phyloP scores from a whole-genome alignment of 306 rosid species.

The Carpinus fangiana region DNA sequence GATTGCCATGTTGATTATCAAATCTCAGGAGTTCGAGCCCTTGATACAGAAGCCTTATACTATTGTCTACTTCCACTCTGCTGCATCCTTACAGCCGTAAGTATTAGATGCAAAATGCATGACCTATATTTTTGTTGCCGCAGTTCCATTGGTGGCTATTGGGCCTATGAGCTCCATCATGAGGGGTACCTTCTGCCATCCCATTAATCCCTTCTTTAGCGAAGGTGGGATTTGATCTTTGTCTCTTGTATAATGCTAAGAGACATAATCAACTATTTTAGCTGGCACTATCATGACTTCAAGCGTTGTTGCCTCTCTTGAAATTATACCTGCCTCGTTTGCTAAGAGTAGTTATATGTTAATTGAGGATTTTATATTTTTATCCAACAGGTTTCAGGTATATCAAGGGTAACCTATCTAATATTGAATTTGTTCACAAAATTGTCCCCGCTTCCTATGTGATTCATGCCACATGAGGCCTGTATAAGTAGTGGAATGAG shows the following conservation, averaged over 20 bases:
- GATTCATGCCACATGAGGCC: slow-evolving; percentile 14
- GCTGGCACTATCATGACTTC: background rate
- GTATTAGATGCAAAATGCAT: slow-evolving; percentile 32
- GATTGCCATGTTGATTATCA: slow-evolving; percentile 15
- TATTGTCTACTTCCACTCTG: slow-evolving; percentile 93
- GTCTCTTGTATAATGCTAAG: background rate
- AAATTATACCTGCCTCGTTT: background rate
- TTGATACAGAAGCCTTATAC: slow-evolving; percentile 90
- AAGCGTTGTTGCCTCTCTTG: background rate
- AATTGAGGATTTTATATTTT: background rate
- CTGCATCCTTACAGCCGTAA: slow-evolving; percentile 94
- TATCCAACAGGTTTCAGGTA: background rate
- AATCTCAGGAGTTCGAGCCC: slow-evolving; percentile 94
- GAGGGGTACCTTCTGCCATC: slow-evolving; percentile 7
- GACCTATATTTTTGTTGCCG: background rate
- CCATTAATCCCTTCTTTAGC: background rate
- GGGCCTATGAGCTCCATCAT: background rate
- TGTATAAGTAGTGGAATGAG: slow-evolving; percentile 4
- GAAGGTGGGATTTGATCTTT: background rate
- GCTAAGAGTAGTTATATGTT: background rate
- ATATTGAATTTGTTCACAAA: slow-evolving; percentile 7
- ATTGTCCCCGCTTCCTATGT: slow-evolving; percentile 7
- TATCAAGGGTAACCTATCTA: background rate
- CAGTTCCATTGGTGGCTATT: background rate
- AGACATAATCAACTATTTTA: background rate